Evolutionary conservation across 2,329 filamentous ascomycete genomes (phyloP), one percentile per base, ranked within the genome.

Genomic region (Huntiella omanensis): DNA sequence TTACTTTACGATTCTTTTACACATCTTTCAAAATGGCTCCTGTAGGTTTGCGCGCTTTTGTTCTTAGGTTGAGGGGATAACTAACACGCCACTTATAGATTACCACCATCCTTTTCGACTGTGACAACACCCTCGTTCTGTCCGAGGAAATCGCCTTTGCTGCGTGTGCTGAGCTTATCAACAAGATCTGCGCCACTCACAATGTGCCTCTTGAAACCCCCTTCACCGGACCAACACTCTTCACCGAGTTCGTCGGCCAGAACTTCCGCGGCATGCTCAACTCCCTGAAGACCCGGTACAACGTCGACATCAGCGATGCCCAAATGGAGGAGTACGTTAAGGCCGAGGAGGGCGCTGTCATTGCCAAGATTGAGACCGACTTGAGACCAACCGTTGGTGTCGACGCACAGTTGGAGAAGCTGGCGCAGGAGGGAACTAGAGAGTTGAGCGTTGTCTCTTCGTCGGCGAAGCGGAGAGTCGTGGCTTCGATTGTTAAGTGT

Each of bases 191-290:
- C 60, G 69, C 71, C 55, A 71, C 72, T 57, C 71, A 80, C 57
- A 65, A 69, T 55, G 68, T 84, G 50, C 2, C 44, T 17, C 35
- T 49, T 11, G 54, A 61, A 28, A 69, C 75, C 55, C 75, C 72
- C 59, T 94, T 92, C 68, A 86, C 82, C 3, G 81, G 81, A 57
- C 73, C 78, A 41, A 70, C 76, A 50, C 77, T 94, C 52, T 83
- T 93, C 64, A 67, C 70, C 55, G 83, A 93, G 65, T 94, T 92
- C 57, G 84, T 94, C 55, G 86, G 87, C 56, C 81, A 91, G 62
- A 93, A 92, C 72, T 94, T 93, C 73, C 83, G 85, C 54, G 83
- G 84, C 63, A 93, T 93, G 83, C 78, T 93, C 64, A 63, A 68
- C 49, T 76, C 75, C 51, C 75, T 94, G 51, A 77, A 86, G 62